Evolutionary conservation across 192 early-diverging fungal genomes (phyloP).

Genomic region (Coemansia sp.): DNA sequence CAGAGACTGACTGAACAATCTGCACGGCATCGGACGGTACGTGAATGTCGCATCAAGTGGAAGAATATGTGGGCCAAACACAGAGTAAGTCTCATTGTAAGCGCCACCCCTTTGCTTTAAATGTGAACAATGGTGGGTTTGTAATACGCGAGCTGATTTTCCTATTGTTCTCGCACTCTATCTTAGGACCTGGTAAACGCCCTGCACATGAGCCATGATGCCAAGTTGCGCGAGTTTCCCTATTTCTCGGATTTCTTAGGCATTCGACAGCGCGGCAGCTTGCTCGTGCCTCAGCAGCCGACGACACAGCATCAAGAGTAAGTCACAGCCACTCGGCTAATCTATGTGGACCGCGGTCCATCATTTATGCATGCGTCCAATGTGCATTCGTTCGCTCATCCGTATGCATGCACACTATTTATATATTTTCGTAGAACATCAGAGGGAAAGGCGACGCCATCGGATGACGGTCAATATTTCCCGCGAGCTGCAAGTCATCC

Average conservation of each 20-base stretch:
- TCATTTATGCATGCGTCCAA: slow-evolving; percentile 6
- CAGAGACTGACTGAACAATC: slow-evolving; percentile 49
- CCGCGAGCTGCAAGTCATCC: not conserved
- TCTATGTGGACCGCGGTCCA: not conserved
- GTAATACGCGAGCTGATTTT: slow-evolving; percentile 3
- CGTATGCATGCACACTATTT: not conserved
- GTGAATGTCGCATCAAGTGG: slow-evolving; percentile 59
- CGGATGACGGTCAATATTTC: slow-evolving; percentile 30
- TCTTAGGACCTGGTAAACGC: slow-evolving; percentile 55
- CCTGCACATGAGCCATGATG: slow-evolving; percentile 50
- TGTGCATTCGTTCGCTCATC: not conserved
- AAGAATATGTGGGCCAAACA: slow-evolving; percentile 61
- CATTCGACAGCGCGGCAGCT: slow-evolving; percentile 39
- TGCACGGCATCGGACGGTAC: slow-evolving; percentile 49
- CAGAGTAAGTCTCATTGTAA: slow-evolving; percentile 40
- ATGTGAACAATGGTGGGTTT: not conserved
- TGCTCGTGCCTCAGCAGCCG: slow-evolving; percentile 13
- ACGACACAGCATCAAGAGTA: slow-evolving; percentile 36
- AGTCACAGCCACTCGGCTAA: slow-evolving; percentile 12
- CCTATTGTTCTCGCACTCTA: not conserved
- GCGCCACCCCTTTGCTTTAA: not conserved
- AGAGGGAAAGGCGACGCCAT: slow-evolving; percentile 30
- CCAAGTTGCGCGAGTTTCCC: slow-evolving; percentile 57
- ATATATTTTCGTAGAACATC: slow-evolving; percentile 23
- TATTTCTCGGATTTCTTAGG: slow-evolving; percentile 47